Percentiles rank a stretch among this genome's conserved stretches.
Evolutionary conservation across 208 protist genomes (phyloP).

Genomic region (Trypanosoma brucei): DNA sequence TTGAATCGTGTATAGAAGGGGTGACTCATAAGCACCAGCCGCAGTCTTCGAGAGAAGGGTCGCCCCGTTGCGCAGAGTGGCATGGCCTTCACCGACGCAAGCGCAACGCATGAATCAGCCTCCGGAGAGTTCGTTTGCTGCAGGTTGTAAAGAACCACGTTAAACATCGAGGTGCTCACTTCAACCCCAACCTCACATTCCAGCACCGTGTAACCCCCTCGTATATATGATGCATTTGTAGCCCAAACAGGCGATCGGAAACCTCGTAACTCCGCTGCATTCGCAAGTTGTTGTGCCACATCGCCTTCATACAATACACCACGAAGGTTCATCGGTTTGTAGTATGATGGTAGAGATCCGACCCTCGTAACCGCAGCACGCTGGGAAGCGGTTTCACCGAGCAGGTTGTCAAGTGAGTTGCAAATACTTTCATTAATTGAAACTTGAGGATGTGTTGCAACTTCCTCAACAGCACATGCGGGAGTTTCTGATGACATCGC

Average conservation of each 20-base stretch:
- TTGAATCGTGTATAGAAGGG: slow-evolving; percentile 17
- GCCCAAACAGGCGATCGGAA: slow-evolving; percentile 57
- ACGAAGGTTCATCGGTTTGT: slow-evolving; percentile 18
- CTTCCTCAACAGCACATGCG: no score
- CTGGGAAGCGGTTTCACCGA: not conserved
- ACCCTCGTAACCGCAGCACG: not conserved
- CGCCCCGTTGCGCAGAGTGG: slow-evolving; percentile 12
- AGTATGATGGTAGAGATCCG: slow-evolving; percentile 3
- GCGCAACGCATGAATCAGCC: not conserved
- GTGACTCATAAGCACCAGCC: slow-evolving; percentile 1
- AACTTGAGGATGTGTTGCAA: not conserved
- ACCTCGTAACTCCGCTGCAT: slow-evolving; percentile 9
- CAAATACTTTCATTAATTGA: slow-evolving; percentile 7
- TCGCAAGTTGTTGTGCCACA: slow-evolving; percentile 17
- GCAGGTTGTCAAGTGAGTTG: slow-evolving; percentile 4
- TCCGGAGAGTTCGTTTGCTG: slow-evolving; percentile 39
- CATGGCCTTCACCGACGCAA: not conserved
- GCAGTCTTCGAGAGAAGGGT: not conserved
- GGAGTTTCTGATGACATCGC: no score
- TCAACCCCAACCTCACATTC: slow-evolving; percentile 26
- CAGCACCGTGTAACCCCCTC: slow-evolving; percentile 13
- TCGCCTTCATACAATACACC: slow-evolving; percentile 24
- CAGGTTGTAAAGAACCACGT: slow-evolving; percentile 47
- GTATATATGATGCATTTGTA: slow-evolving; percentile 18
- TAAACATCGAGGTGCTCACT: not conserved